Percentiles rank a stretch among this genome's conserved stretches.
phyloP scores from a whole-genome alignment of 352 stramenopile genomes.

The Phytopythium kandeliae region DNA sequence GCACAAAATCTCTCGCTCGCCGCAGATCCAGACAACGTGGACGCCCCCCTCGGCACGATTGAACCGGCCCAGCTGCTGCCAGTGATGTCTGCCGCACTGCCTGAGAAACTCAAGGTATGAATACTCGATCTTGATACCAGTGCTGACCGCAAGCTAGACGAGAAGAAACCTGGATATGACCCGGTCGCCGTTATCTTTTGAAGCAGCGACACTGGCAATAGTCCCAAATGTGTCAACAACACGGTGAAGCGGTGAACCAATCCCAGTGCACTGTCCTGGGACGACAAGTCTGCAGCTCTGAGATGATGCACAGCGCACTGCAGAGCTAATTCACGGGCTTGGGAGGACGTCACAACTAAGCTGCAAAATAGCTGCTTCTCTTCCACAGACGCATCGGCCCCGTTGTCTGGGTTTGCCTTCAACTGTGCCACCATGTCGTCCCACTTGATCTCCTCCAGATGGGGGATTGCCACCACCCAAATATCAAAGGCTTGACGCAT shows the following conservation, averaged over 20 bases:
- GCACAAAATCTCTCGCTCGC: background rate
- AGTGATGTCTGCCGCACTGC: background rate
- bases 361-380: slow-evolving; percentile 63
- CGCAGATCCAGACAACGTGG: too few species aligned
- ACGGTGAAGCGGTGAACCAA: slow-evolving; percentile 19
- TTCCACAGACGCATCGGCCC: slow-evolving; percentile 27
- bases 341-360: slow-evolving; percentile 29
- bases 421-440: slow-evolving; percentile 39
- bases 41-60: background rate
- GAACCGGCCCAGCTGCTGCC: background rate
- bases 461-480: slow-evolving; percentile 50
- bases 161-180: too few species aligned
- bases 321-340: slow-evolving; percentile 36
- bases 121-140: background rate
- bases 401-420: slow-evolving; percentile 43
- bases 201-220: slow-evolving; percentile 17
- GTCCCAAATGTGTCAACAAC: slow-evolving; percentile 23
- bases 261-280: slow-evolving; percentile 15
- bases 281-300: slow-evolving; percentile 19
- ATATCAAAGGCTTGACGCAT: slow-evolving; percentile 50
- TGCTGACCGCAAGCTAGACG: background rate
- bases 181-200: background rate
- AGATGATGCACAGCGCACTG: slow-evolving; percentile 30
- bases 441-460: slow-evolving; percentile 59
- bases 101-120: background rate